These are phyloP conservation scores for Aspergillus sclerotiicarbonarius DNA, from an alignment of 495 filamentous ascomycete species.

Conservation along the genomic window DNA sequence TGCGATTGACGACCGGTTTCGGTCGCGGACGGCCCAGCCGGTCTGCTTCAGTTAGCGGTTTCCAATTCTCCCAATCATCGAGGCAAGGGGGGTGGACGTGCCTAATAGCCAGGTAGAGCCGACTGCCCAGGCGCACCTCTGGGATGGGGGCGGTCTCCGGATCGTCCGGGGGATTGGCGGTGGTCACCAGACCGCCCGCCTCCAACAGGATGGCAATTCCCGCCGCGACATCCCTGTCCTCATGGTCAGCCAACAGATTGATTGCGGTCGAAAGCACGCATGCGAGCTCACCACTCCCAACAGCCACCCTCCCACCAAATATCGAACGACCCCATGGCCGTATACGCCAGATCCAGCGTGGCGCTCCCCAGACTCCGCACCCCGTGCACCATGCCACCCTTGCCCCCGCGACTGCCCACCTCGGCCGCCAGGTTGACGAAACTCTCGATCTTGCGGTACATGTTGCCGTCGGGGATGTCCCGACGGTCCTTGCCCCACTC, in stretches of 20 bases:
- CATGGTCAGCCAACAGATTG: constrained; percentile 3
- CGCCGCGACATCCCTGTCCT: constrained; percentile 50
- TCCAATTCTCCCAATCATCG: no score
- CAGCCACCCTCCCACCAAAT: constrained; percentile 61
- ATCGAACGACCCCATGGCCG: constrained; percentile 56
- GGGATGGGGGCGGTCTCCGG: constrained; percentile 52
- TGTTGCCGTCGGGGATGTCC: constrained; percentile 58
- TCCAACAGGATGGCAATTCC: constrained; percentile 56
- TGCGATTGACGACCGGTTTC: constrained; percentile 63
- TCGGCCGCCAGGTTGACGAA: constrained; percentile 70
- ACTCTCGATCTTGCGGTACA: constrained; percentile 65
- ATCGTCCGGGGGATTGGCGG: constrained; percentile 62
- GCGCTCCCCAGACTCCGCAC: constrained; percentile 60
- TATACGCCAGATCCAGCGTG: constrained; percentile 55
- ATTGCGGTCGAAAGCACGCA: neutral
- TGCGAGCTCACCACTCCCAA: constrained; percentile 51
- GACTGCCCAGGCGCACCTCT: constrained; percentile 56
- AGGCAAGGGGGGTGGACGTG: constrained; percentile 21
- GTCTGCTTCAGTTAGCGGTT: constrained; percentile 33
- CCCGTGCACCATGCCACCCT: constrained; percentile 63
- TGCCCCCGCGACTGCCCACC: constrained; percentile 54
- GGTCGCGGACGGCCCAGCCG: constrained; percentile 55
- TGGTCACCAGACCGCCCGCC: constrained; percentile 63
- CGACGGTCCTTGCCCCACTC: constrained; percentile 73
- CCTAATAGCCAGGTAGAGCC: constrained; percentile 65